These are phyloP conservation scores for Naganishia onofrii DNA, from an alignment of 768 basidiomycete genomes.

Conservation along the genomic window DNA sequence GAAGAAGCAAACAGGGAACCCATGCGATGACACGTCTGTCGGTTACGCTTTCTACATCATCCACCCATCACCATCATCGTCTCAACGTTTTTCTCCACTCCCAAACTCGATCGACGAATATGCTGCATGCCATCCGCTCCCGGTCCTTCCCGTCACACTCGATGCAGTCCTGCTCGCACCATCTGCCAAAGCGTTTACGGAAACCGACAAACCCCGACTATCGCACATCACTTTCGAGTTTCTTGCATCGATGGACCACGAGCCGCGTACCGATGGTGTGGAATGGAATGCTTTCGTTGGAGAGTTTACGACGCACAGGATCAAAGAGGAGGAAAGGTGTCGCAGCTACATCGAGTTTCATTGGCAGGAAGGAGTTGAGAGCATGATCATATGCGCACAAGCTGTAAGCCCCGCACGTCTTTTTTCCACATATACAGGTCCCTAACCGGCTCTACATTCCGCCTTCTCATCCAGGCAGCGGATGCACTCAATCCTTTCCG, in stretches of 20 bases:
- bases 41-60: constrained; percentile 10
- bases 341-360: background rate
- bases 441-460: no score
- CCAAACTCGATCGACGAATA: background rate
- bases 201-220: background rate
- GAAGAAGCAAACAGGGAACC: background rate
- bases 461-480: background rate
- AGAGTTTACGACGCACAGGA: background rate
- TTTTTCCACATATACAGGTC: no score
- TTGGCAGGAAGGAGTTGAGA: constrained; percentile 1
- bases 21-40: background rate
- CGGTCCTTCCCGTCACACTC: background rate
- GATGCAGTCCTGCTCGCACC: background rate
- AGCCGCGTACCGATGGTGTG: background rate
- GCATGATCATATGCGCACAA: constrained; percentile 3
- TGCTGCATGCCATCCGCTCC: background rate
- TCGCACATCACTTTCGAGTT: constrained; percentile 2
- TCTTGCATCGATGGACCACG: background rate
- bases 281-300: constrained; percentile 5
- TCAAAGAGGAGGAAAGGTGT: background rate
- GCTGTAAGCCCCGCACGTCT: background rate
- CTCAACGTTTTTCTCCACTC: background rate
- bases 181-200: background rate
- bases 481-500: background rate
- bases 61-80: background rate